Percentiles rank a stretch among this genome's conserved stretches.
Evolutionary conservation across 2,329 filamentous ascomycete species (phyloP).

Genomic region (Chaetomium olivaceum): DNA sequence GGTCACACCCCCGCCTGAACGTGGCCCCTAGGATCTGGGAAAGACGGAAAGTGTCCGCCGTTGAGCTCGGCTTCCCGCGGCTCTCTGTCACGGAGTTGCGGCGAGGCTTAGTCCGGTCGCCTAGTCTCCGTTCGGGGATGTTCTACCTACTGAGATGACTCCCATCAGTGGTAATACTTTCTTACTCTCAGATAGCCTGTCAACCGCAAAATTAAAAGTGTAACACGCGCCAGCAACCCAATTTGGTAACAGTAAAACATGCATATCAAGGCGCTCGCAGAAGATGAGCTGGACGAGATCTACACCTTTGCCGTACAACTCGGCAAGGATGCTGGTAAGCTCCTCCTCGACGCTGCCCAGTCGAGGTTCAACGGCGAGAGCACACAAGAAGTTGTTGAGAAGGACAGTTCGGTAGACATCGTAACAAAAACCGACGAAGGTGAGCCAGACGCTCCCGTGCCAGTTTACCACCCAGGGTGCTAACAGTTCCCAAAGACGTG

Average conservation of each 20-base stretch:
- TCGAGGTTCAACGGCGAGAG: conserved; percentile 48
- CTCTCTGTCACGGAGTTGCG: conserved; percentile 5
- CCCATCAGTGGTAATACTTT: not conserved
- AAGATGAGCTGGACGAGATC: conserved; percentile 60
- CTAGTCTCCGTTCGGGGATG: not conserved
- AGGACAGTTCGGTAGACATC: conserved; percentile 74
- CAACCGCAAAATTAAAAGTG: not conserved
- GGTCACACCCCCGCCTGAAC: not conserved
- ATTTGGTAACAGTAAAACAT: conserved; percentile 13
- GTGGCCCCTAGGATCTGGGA: not conserved
- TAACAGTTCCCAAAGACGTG: conserved; percentile 53
- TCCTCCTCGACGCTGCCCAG: conserved; percentile 66
- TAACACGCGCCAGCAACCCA: not conserved
- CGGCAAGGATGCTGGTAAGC: conserved; percentile 67
- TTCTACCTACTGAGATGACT: not conserved
- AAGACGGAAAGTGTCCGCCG: not conserved
- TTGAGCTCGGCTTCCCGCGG: conserved; percentile 25
- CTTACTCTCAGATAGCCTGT: not conserved
- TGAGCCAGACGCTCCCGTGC: conserved; percentile 34
- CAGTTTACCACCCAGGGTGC: not conserved
- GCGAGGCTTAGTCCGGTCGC: not conserved
- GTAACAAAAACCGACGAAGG: conserved; percentile 76
- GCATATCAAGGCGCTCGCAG: conserved; percentile 32
- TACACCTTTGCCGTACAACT: conserved; percentile 71
- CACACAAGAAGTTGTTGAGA: conserved; percentile 56